Base-by-base conservation (phyloP, 371 early-diverging fungal species). In the Lichtheimia corymbifera region DNA sequence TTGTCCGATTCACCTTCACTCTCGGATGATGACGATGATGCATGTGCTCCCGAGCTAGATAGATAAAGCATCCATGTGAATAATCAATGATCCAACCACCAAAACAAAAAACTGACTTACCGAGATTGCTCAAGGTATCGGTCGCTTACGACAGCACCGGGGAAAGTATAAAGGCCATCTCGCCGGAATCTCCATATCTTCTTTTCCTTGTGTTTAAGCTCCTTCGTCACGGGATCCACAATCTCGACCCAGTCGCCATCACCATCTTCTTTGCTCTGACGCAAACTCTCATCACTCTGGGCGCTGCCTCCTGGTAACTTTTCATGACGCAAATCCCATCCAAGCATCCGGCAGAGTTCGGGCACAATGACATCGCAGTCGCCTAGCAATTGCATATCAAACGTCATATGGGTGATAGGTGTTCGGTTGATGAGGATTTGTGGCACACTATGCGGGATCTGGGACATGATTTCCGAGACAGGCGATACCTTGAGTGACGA, bases 401-500 rank as follows among this genome's bases (percentile, higher is more conserved):
- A 97, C 18, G 86, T 84, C 66, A 84, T 81, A 55, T 91, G 88
- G 49, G 89, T 85, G 40, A 95, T 89, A 6, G 91, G 88, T 55
- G 96, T 95, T 58, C 89, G 80, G 75, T 97, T 97, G 68, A 97
- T 95, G 5, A 96, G 77, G 15, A 97, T 87, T 58, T 94, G 95
- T 0, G 97, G 97, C 0, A 97, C 89, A 20, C 77, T 63, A 40
- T 84, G 89, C 3, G 96, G 97, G 41, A 95, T 82, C 53, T 80
- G 84, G 30, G 88, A 80, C 88, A 93, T 92, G 52, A 97, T 92
- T 40, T 91, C 90, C 3, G 93, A 91, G 1, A 97, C 96, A 5
- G 98, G 98, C 0, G 94, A 89, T 1, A 97, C 97, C 65, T 94
- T 94, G n/a, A 97, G 77, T n/a, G 92, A 92, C 30, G 92, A 92